A percentile compares a stretch with the other conserved stretches of the same genome.
Evolutionary conservation across 768 basidiomycete genomes (phyloP).

Genomic region (Boletellus ananas): DNA sequence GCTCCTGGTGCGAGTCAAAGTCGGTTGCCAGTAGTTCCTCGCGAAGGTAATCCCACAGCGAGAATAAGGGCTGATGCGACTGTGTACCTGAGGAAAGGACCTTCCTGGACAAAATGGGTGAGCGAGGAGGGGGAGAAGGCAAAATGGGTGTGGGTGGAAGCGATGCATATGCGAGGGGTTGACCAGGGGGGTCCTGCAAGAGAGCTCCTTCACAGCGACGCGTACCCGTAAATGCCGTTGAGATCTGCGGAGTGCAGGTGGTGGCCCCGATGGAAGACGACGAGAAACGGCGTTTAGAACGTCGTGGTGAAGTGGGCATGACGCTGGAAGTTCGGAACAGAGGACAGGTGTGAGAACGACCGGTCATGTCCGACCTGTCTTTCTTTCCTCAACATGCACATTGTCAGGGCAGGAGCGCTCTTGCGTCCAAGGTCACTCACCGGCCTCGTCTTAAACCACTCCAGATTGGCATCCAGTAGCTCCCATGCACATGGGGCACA

Average conservation of each 20-base stretch:
- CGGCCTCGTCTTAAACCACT: slow-evolving; percentile 30
- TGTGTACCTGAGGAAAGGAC: slow-evolving; percentile 13
- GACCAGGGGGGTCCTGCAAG: slow-evolving; percentile 8
- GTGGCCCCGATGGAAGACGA: slow-evolving; percentile 23
- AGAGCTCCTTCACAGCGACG: slow-evolving; percentile 12
- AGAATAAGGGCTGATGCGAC: slow-evolving; percentile 52
- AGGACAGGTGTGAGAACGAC: slow-evolving; percentile 16
- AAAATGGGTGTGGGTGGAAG: slow-evolving; percentile 71
- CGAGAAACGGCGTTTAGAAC: slow-evolving; percentile 32
- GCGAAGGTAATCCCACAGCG: slow-evolving; percentile 87
- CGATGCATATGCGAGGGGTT: slow-evolving; percentile 62
- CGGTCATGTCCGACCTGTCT: background rate
- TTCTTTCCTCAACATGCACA: slow-evolving; percentile 15
- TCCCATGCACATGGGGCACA: slow-evolving; percentile 41
- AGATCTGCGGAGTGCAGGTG: slow-evolving; percentile 21
- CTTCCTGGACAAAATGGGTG: slow-evolving; percentile 22
- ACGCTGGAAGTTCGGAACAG: background rate
- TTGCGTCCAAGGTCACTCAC: slow-evolving; percentile 33
- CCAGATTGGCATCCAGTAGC: slow-evolving; percentile 42
- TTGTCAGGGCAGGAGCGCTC: slow-evolving; percentile 38
- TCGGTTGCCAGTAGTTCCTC: slow-evolving; percentile 91
- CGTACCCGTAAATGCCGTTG: slow-evolving; percentile 8
- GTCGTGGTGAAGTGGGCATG: slow-evolving; percentile 34
- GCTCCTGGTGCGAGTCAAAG: slow-evolving; percentile 89
- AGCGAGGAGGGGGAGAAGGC: slow-evolving; percentile 37